Base-by-base conservation (phyloP, 106 monocot species). In the Dendrobium officinale region DNA sequence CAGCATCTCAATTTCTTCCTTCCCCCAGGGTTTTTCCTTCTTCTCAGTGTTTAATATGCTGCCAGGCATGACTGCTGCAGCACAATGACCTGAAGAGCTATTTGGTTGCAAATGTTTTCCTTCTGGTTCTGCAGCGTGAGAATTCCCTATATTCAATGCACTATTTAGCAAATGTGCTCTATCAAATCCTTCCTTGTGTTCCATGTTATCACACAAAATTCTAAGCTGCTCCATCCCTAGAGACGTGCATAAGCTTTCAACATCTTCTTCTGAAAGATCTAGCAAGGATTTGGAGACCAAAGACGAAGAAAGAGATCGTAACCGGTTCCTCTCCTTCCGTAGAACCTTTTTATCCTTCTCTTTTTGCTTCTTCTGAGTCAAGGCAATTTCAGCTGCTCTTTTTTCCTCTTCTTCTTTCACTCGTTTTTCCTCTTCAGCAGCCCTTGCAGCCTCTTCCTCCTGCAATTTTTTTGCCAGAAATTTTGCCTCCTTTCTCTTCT, bases 1-100 rank as follows among this genome's bases (percentile, higher is more conserved):
- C 70, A 96, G 82, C 90, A 96, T 85, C 51, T 92, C 96, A 20
- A 96, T 89, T 83, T 96, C 96, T 77, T 96, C 96, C 81, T 92
- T 94, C 19, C 80, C 87, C 96, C 96, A 96, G 2, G 92, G 93
- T 80, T 72, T 91, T 78, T 92, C 93, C 73, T 96, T 96, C 84
- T 93, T 96, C 85, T 94, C 88, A 33, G 47, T 82, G 54, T 67
- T 73, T 77, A 91, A 75, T 18, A 78, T 20, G n/a, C 73, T 66
- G 1, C 20, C 83, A 49, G 78, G 64, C 55, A 83, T 86, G 24
- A 29, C 80, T 31, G 77, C 55, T 43, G 37, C 9, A 43, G 59
- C 6, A 43, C 1, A 40, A 13, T 79, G 42, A 68, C 43, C 61
- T 37, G 22, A 18, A 73, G 43, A 44, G 10, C 59, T 82, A 58